phyloP scores from a whole-genome alignment of 371 early-diverging fungal genomes.

The Parasitella parasitica region DNA sequence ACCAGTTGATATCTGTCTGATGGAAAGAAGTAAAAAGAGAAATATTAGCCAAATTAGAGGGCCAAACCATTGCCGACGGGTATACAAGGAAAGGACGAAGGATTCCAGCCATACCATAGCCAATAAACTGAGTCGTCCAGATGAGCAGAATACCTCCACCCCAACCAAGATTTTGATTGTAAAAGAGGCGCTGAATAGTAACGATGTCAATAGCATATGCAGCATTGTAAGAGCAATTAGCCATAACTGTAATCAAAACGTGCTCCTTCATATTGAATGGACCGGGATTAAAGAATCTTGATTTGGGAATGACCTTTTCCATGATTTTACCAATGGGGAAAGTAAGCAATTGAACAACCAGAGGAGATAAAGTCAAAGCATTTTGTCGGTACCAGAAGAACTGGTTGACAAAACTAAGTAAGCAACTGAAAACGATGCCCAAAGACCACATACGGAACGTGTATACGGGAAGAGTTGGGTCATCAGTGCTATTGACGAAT shows the following conservation, averaged over 20 bases:
- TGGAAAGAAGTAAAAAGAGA: conserved; percentile 79
- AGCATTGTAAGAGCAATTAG: conserved; percentile 54
- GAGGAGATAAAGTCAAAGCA: conserved; percentile 45
- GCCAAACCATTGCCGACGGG: conserved; percentile 89
- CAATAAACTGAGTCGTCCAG: conserved; percentile 75
- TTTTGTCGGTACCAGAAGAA: conserved; percentile 76
- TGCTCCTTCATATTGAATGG: conserved; percentile 90
- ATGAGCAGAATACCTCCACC: conserved; percentile 60
- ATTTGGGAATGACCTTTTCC: conserved; percentile 56
- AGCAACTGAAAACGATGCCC: conserved; percentile 60
- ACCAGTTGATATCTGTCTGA: conserved; percentile 44
- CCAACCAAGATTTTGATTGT: conserved; percentile 62
- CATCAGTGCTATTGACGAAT: conserved; percentile 59
- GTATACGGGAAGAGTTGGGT: conserved; percentile 66
- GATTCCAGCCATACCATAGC: conserved; percentile 84
- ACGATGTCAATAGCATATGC: conserved; percentile 79
- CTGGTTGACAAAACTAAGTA: conserved; percentile 71
- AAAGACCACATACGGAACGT: conserved; percentile 79
- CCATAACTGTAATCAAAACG: conserved; percentile 70
- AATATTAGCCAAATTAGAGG: conserved; percentile 66
- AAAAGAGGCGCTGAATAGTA: conserved; percentile 63
- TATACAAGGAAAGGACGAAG: conserved; percentile 75
- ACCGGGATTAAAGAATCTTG: conserved; percentile 73
- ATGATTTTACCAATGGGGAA: conserved; percentile 68
- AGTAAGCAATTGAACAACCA: conserved; percentile 60